These are phyloP conservation scores for Gossypium longicalyx DNA, from an alignment of 345 rosid genomes.

Conservation along the genomic window DNA sequence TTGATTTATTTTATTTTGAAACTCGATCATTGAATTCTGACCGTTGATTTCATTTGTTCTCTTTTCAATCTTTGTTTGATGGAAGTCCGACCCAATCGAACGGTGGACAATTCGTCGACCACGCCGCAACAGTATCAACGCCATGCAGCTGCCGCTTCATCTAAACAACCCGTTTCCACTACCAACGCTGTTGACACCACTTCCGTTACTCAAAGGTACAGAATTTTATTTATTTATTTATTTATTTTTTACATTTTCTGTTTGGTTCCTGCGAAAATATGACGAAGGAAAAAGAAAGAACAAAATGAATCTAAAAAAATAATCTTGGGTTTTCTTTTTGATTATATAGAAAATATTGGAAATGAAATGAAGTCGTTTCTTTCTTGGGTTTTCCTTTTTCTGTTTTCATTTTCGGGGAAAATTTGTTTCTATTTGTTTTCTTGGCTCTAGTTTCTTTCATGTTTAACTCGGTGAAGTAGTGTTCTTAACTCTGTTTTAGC, in stretches of 20 bases:
- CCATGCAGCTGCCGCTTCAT: conserved; percentile 28
- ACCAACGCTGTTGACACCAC: conserved; percentile 38
- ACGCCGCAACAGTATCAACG: conserved; percentile 27
- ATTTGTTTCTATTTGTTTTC: not conserved
- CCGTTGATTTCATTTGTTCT: conserved; percentile 1
- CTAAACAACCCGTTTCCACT: conserved; percentile 38
- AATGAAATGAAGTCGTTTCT: not conserved
- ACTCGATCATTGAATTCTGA: conserved; percentile 2
- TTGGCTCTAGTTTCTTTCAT: not conserved
- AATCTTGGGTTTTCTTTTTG: no score
- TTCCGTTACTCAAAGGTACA: conserved; percentile 52
- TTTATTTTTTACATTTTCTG: not conserved
- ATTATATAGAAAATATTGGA: not conserved
- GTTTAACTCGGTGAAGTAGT: not conserved
- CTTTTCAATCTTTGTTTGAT: conserved; percentile 5
- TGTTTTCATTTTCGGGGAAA: not conserved
- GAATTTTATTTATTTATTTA: no score
- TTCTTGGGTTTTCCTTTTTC: not conserved
- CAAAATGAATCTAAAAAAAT: no score
- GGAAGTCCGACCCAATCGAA: conserved; percentile 48
- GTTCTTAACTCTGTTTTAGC: not conserved
- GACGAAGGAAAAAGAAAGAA: no score
- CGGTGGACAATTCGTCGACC: conserved; percentile 36
- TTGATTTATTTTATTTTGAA: not conserved
- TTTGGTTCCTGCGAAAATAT: conserved; percentile 3